Evolutionary conservation across 352 stramenopile species (phyloP).

Genomic region (Chrysophaeum taylorii): DNA sequence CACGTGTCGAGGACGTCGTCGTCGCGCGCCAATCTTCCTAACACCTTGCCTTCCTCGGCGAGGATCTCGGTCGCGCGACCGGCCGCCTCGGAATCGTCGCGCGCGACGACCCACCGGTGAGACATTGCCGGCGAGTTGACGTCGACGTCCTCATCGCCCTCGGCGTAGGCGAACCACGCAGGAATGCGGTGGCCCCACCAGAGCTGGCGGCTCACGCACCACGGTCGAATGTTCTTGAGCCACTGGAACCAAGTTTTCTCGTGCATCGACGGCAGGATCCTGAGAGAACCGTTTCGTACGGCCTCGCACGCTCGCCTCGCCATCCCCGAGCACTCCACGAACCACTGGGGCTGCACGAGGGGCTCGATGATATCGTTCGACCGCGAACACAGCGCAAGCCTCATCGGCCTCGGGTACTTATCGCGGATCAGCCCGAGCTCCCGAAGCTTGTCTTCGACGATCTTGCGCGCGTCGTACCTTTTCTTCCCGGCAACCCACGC

Average conservation of each 20-base stretch:
- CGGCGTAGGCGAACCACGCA: constrained; percentile 84
- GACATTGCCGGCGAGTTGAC: constrained; percentile 50
- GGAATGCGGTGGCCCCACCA: constrained; percentile 99
- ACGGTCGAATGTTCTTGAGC: constrained; percentile 97
- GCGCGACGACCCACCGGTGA: constrained; percentile 86
- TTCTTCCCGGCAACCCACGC: constrained; percentile 79
- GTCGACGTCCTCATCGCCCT: constrained; percentile 24
- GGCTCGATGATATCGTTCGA: constrained; percentile 97
- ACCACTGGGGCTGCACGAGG: constrained; percentile 98
- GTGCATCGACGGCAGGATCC: constrained; percentile 84
- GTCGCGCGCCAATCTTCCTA: constrained; percentile 93
- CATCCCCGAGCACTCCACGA: constrained; percentile 90
- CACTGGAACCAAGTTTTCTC: constrained; percentile 78
- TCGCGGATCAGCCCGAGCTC: constrained; percentile 84
- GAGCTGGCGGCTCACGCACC: constrained; percentile 96
- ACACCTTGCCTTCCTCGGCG: constrained; percentile 56
- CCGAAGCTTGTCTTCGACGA: constrained; percentile 85
- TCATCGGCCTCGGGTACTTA: constrained; percentile 97
- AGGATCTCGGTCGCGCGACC: constrained; percentile 69
- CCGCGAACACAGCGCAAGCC: constrained; percentile 88
- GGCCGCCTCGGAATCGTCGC: constrained; percentile 73
- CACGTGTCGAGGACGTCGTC: constrained; percentile 99
- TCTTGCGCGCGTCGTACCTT: constrained; percentile 74
- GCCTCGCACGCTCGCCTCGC: constrained; percentile 79
- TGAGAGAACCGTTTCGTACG: constrained; percentile 81